Conservation (phyloP, 1,139 yeast genomes). For the Wickerhamomyces sp. region DNA sequence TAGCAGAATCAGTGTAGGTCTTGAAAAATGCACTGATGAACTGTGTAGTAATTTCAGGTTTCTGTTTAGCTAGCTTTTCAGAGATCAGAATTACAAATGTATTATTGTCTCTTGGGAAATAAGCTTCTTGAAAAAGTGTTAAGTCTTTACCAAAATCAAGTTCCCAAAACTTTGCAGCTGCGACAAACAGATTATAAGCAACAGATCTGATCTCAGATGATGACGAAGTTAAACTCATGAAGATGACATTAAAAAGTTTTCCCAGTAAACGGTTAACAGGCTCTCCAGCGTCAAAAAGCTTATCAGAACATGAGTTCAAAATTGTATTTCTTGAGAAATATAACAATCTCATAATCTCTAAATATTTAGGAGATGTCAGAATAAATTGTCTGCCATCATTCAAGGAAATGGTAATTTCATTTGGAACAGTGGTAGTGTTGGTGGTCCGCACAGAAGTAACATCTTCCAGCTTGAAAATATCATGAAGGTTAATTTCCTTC, state of each 20-base stretch:
- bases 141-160: conserved; percentile 59
- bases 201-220: conserved; percentile 58
- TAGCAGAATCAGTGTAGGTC: conserved; percentile 40
- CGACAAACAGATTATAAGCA: conserved; percentile 61
- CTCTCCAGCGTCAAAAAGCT: conserved; percentile 16
- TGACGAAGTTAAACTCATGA: conserved; percentile 62
- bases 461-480: conserved; percentile 46
- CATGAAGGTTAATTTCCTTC: conserved; percentile 44
- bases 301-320: conserved; percentile 14
- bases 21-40: conserved; percentile 59
- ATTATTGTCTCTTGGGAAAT: conserved; percentile 70
- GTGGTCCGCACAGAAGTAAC: conserved; percentile 52
- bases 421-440: conserved; percentile 43
- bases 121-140: conserved; percentile 54
- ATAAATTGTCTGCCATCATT: conserved; percentile 42
- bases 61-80: conserved; percentile 47
- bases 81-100: conserved; percentile 62
- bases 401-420: conserved; percentile 58
- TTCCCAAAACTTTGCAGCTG: conserved; percentile 56
- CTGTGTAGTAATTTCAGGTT: conserved; percentile 60
- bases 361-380: conserved; percentile 54
- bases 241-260: conserved; percentile 57
- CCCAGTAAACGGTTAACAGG: conserved; percentile 38
- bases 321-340: conserved; percentile 49
- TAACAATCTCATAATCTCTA: conserved; percentile 64